Evolutionary conservation across 192 early-diverging fungal species (phyloP), one percentile per base, ranked within the genome.

Genomic region (Linnemannia hyalina): DNA sequence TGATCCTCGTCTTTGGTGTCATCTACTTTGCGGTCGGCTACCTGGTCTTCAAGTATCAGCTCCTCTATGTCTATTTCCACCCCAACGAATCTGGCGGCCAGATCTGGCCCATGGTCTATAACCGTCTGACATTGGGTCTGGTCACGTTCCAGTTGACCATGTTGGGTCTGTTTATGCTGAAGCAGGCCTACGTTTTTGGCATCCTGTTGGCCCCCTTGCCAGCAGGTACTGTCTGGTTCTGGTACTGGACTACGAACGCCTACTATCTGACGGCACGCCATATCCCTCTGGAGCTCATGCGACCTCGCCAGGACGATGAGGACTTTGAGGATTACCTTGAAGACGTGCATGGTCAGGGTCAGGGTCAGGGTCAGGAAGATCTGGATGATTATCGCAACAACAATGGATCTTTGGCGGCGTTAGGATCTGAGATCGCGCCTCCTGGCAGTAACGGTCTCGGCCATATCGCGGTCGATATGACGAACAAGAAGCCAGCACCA

Each of bases 11-110:
- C 29, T 93, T 95, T 88, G 94, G 93, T 3, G 89, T 92, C 29
- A 90, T 95, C 29, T 97, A 95, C 80, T 96, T 92, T 75, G 88
- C 89, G 23, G 55, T 95, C 26, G 90, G 91, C 0, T 95, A 94
- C 63, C 78, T 95, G 29, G 93, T 94, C 9, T 92, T 91, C 90
- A 96, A 96, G 88, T 97, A 97, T 85, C 91, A 94, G 71, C 85
- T 97, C 9, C 89, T 96, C 47, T 95, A 95, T 89, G 95, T 96
- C 18, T 96, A 95, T 63, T 95, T 95, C 68, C 93, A 94, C 70
- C 94, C 94, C 23, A 93, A 95, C 68, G 95, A 95, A 80, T 91
- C 93, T 18, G 92, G 93, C 13, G 95, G 95, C 42, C 90, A 92
- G 81, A 91, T 89, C 41, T 96, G 95, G 95, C 95, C 95, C 54